phyloP scores from a whole-genome alignment of 768 basidiomycete species.

The Mycena latifolia region DNA sequence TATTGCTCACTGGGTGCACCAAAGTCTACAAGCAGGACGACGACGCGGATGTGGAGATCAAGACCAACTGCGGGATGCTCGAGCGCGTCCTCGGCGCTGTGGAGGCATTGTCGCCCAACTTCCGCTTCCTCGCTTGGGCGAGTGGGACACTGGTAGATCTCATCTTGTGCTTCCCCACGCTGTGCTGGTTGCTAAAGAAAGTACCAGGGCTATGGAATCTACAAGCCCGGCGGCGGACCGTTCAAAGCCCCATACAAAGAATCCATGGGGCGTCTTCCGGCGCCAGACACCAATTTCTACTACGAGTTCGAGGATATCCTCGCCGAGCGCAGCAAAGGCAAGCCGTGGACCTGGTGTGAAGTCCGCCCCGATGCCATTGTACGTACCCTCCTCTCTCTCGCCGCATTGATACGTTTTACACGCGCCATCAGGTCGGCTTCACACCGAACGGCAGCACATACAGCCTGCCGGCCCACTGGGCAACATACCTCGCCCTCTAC shows the following conservation, averaged over 20 bases:
- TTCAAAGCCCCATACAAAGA: constrained; percentile 28
- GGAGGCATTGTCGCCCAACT: constrained; percentile 20
- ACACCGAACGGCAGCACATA: constrained; percentile 31
- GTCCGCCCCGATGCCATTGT: constrained; percentile 32
- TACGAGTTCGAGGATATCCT: constrained; percentile 28
- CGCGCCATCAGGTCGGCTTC: constrained; percentile 22
- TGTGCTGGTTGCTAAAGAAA: background rate
- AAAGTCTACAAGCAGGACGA: constrained; percentile 28
- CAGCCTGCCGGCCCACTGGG: constrained; percentile 32
- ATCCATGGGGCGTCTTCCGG: constrained; percentile 32
- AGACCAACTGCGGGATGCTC: constrained; percentile 26
- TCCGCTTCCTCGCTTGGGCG: constrained; percentile 25
- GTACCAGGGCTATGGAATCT: constrained; percentile 31
- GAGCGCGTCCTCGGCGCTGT: constrained; percentile 30
- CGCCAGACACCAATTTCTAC: constrained; percentile 26
- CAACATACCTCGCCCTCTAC: constrained; percentile 30
- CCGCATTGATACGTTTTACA: background rate
- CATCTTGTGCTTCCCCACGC: background rate
- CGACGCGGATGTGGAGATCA: constrained; percentile 20
- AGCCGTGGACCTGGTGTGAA: constrained; percentile 30
- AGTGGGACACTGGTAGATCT: constrained; percentile 26
- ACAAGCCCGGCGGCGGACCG: constrained; percentile 27
- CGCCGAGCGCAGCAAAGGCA: constrained; percentile 27
- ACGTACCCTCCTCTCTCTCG: background rate
- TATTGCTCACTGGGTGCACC: too few species aligned